Percentiles rank a stretch among this genome's conserved stretches.
Conservation (phyloP, 2,329 filamentous ascomycete genomes). For the Annulohypoxylon truncatum region DNA sequence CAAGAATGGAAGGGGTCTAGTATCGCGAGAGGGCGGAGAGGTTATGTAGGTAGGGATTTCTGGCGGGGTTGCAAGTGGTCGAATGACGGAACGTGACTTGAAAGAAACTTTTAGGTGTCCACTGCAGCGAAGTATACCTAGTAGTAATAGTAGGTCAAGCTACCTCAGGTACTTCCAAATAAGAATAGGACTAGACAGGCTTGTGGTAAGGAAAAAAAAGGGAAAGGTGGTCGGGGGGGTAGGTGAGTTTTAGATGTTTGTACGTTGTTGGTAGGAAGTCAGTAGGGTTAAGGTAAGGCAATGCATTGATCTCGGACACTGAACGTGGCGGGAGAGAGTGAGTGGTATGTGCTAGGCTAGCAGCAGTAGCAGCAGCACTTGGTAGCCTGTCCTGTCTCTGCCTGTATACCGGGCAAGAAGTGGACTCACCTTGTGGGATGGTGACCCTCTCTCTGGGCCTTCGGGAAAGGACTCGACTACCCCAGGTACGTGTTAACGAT, state of each 20-base stretch:
- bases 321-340: conserved; percentile 10
- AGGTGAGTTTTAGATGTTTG: conserved; percentile 26
- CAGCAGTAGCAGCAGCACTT: not conserved
- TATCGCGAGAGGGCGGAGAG: conserved; percentile 45
- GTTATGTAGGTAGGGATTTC: conserved; percentile 49
- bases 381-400: not conserved
- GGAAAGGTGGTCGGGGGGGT: conserved; percentile 11
- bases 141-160: conserved; percentile 41
- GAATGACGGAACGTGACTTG: conserved; percentile 52
- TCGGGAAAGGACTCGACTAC: conserved; percentile 25
- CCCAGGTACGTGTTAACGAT: conserved; percentile 32
- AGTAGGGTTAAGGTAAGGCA: conserved; percentile 17
- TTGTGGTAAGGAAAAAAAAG: conserved; percentile 29
- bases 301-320: conserved; percentile 19
- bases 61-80: conserved; percentile 50
- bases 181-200: conserved; percentile 30
- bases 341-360: conserved; percentile 8
- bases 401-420: conserved; percentile 31
- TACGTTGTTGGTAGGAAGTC: conserved; percentile 13
- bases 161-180: conserved; percentile 40
- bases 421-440: conserved; percentile 42
- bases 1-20: conserved; percentile 36
- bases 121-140: conserved; percentile 43
- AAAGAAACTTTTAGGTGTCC: conserved; percentile 50
- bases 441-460: conserved; percentile 18